Percentiles rank a stretch among this genome's conserved stretches.
phyloP scores from a whole-genome alignment of 2,329 filamentous ascomycete genomes.

The Scopulariopsis brevicaulis region DNA sequence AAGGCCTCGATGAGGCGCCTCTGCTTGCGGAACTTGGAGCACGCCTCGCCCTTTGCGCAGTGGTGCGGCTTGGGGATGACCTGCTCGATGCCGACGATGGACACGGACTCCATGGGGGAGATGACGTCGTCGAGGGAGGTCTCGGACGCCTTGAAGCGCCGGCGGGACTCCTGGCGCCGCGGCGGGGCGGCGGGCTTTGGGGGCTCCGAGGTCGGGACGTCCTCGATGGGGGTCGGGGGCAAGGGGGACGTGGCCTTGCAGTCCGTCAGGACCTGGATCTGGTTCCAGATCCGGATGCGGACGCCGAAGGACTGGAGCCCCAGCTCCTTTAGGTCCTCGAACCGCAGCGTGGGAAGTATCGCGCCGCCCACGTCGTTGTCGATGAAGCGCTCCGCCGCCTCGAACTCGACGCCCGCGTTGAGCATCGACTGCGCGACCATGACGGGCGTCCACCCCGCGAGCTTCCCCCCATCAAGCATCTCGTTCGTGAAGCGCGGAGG shows the following conservation, averaged over 20 bases:
- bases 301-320: constrained; percentile 75
- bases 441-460: constrained; percentile 59
- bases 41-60: constrained; percentile 79
- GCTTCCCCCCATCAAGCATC: constrained; percentile 44
- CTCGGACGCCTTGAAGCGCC: background rate
- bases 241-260: constrained; percentile 37
- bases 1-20: constrained; percentile 67
- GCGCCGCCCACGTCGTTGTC: constrained; percentile 86
- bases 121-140: constrained; percentile 47
- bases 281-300: constrained; percentile 67
- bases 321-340: constrained; percentile 75
- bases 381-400: constrained; percentile 72
- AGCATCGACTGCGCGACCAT: constrained; percentile 83
- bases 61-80: constrained; percentile 73
- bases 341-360: constrained; percentile 82
- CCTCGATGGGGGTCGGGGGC: constrained; percentile 50
- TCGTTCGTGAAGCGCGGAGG: constrained; percentile 40
- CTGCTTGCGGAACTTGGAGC: constrained; percentile 70
- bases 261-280: constrained; percentile 60
- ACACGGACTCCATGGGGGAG: constrained; percentile 72
- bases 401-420: constrained; percentile 65
- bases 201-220: constrained; percentile 36
- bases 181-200: constrained; percentile 10
- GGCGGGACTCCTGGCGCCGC: constrained; percentile 17
- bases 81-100: constrained; percentile 87